These are phyloP conservation scores for Globisporangium carolinianum DNA, from an alignment of 352 stramenopile genomes.

Conservation along the genomic window DNA sequence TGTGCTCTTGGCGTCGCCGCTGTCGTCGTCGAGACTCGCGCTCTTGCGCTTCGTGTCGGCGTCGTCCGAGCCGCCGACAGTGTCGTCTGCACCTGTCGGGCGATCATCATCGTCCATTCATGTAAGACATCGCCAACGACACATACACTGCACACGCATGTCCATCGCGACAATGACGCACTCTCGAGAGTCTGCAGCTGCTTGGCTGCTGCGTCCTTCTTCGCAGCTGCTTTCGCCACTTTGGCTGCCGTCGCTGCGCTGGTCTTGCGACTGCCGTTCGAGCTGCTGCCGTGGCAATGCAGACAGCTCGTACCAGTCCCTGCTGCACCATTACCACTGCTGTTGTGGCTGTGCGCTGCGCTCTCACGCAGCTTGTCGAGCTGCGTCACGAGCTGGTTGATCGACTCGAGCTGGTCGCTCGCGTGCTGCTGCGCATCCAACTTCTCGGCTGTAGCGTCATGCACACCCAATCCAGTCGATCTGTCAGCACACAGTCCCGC, in stretches of 20 bases:
- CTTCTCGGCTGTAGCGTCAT: constrained; percentile 44
- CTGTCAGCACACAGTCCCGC: background rate
- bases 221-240: background rate
- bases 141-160: background rate
- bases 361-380: constrained; percentile 63
- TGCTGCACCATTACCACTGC: background rate
- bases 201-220: constrained; percentile 23
- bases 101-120: background rate
- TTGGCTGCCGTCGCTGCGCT: constrained; percentile 6
- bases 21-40: constrained; percentile 17
- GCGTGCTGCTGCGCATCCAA: constrained; percentile 67
- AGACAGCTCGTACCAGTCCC: constrained; percentile 19
- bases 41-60: constrained; percentile 7
- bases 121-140: background rate
- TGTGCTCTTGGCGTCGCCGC: constrained; percentile 14
- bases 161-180: constrained; percentile 9
- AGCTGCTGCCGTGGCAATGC: constrained; percentile 20
- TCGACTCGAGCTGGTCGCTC: constrained; percentile 73
- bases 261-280: constrained; percentile 16
- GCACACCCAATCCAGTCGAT: background rate
- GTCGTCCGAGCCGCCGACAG: constrained; percentile 12
- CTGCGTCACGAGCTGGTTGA: constrained; percentile 75
- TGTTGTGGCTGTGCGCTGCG: background rate
- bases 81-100: constrained; percentile 12
- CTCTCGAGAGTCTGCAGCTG: constrained; percentile 17